Base-by-base conservation (phyloP, 768 basidiomycete genomes). In the Chalciporus piperatus region DNA sequence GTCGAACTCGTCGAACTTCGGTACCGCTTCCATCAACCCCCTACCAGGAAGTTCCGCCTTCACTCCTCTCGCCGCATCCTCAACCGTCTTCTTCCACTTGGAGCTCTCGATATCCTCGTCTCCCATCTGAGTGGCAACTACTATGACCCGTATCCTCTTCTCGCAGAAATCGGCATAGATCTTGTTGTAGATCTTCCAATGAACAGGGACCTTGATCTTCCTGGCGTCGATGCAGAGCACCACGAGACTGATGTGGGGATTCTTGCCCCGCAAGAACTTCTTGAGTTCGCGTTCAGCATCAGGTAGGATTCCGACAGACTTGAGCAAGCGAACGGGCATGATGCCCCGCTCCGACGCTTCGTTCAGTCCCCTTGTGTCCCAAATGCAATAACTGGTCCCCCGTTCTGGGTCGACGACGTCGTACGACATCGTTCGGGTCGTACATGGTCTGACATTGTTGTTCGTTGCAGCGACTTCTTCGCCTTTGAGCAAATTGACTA, bases 341-440 rank as follows among this genome's bases (percentile, higher is more conserved):
- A 19, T 23, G 13, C 3, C 33, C 42, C 25, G 28, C 19, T 56
- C 56, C 17, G 30, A 49, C 6, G 47, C 64, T 38, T 64, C 64
- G 22, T 59, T 59, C 45, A 64, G 46, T 8, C 63, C 63, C 38
- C 61, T 64, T 25, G 63, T 64, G 41, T 64, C 63, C 61, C 59
- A 64, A 42, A 64, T 47, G 12, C 23, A 51, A 47, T 56, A 64
- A 33, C 5, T 51, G 32, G 41, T 48, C 1, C 8, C 28, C 10
- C 47, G 45, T n/a, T 5, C 35, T 2, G 35, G 35, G 35, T 51
- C 30, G 4, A 41, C 39, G 42, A 66, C 22, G 6, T 48, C 45
- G 44, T 66, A 58, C 16, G 2, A 1, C 41, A 0, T 30, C 7
- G 48, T 41, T 25, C 13, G 23, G 11, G 47, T 22, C 14, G 63